phyloP scores from a whole-genome alignment of 208 protist genomes.

The Crithidia acanthocephali region DNA sequence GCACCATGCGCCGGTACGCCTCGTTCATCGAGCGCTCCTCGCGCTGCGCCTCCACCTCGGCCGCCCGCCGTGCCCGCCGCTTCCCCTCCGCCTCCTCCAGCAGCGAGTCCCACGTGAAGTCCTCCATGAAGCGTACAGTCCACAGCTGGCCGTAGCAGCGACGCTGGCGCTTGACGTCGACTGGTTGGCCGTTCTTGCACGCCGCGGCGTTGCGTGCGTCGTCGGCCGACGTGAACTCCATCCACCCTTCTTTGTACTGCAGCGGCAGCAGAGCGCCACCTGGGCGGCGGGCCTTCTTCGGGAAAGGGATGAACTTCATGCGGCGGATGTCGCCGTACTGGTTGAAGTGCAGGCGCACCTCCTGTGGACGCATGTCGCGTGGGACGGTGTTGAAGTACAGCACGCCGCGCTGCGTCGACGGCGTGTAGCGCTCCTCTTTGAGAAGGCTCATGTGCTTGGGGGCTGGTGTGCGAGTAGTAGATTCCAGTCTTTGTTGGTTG shows the following conservation, averaged over 20 bases:
- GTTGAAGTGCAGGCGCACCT: constrained; percentile 75
- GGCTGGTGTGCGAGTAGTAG: too few relatives aligned
- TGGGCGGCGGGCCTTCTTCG: constrained; percentile 74
- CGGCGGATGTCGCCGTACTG: constrained; percentile 69
- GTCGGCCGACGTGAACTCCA: constrained; percentile 63
- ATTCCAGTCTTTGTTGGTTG: too few relatives aligned
- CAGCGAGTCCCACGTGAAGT: constrained; percentile 69
- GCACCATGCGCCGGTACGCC: constrained; percentile 68
- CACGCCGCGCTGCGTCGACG: constrained; percentile 59
- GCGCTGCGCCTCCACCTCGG: constrained; percentile 53
- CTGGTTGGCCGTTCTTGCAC: constrained; percentile 61
- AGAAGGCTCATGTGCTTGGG: constrained; percentile 24
- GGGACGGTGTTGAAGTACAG: constrained; percentile 81
- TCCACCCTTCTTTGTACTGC: constrained; percentile 81
- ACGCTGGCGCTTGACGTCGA: constrained; percentile 68
- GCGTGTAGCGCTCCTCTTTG: constrained; percentile 34
- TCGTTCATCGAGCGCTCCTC: constrained; percentile 74
- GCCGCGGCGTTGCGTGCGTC: constrained; percentile 55
- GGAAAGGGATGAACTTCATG: constrained; percentile 76
- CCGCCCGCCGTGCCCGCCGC: constrained; percentile 43
- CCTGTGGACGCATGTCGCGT: constrained; percentile 76
- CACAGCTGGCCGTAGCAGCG: constrained; percentile 81
- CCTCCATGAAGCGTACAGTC: constrained; percentile 68
- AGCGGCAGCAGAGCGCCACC: constrained; percentile 67
- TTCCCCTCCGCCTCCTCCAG: constrained; percentile 65